phyloP scores from a whole-genome alignment of 306 rosid genomes.

The Rosa multiflora region DNA sequence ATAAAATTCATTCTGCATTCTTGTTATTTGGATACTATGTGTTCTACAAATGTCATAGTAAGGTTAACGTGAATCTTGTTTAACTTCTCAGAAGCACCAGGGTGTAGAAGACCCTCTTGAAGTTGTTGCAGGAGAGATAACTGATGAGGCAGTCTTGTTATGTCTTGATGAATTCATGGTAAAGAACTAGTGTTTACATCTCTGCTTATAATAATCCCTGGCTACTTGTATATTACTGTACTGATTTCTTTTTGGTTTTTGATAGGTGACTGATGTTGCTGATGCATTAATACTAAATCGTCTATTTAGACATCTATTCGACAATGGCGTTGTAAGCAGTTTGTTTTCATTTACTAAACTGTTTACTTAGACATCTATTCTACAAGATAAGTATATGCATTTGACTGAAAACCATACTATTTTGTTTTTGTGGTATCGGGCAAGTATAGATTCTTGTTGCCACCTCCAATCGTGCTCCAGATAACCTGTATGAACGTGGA shows the following conservation, averaged over 20 bases:
- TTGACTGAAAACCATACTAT: conserved; percentile 18
- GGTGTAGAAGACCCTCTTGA: conserved; percentile 97
- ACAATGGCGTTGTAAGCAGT: conserved; percentile 76
- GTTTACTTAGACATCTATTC: neutral
- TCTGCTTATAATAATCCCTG: conserved; percentile 14
- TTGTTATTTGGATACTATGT: neutral
- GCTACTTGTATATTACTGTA: conserved; percentile 23
- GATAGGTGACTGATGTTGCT: conserved; percentile 94
- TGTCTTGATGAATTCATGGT: conserved; percentile 99
- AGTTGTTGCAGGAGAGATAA: conserved; percentile 82
- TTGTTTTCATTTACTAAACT: conserved; percentile 6
- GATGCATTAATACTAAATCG: conserved; percentile 94
- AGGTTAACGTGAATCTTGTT: conserved; percentile 17
- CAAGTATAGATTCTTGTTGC: conserved; percentile 80
- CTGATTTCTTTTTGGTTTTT: conserved; percentile 23
- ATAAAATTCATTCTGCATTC: conserved; percentile 5
- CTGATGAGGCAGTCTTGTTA: conserved; percentile 82
- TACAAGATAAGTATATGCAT: conserved; percentile 12
- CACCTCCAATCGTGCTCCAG: conserved; percentile 97
- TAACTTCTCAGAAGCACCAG: conserved; percentile 69
- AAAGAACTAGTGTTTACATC: conserved; percentile 4
- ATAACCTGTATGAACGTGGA: conserved; percentile 90
- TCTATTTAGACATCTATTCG: conserved; percentile 71
- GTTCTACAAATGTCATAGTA: neutral
- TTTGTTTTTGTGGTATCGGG: conserved; percentile 34